Conservation (phyloP, 805 yeast genomes). For the Saccharomycopsis sp. region DNA sequence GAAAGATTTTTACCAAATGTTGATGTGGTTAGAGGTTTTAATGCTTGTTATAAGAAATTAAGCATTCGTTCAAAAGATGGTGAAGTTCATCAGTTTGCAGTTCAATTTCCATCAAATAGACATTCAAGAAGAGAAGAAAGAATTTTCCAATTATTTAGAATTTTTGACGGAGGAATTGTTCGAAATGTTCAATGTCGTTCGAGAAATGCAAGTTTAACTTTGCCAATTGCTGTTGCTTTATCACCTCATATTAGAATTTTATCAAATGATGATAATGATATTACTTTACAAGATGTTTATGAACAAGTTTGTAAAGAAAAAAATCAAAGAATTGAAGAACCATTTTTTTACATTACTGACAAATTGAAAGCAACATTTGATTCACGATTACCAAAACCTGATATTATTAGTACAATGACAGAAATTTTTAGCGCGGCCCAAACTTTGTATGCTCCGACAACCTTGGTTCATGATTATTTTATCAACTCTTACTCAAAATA, state of each 20-base stretch:
- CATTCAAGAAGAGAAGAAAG: slow-evolving; percentile 96
- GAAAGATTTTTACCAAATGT: slow-evolving; percentile 86
- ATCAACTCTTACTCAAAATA: slow-evolving; percentile 57
- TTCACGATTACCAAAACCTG: slow-evolving; percentile 89
- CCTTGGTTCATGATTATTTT: slow-evolving; percentile 73
- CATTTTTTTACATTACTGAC: slow-evolving; percentile 75
- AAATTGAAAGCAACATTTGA: slow-evolving; percentile 89
- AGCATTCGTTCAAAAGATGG: slow-evolving; percentile 93
- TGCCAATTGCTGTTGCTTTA: slow-evolving; percentile 87
- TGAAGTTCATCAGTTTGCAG: slow-evolving; percentile 82
- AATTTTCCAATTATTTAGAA: slow-evolving; percentile 81
- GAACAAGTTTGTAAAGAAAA: slow-evolving; percentile 74
- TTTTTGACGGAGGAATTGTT: slow-evolving; percentile 71
- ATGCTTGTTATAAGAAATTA: slow-evolving; percentile 80
- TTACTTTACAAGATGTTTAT: slow-evolving; percentile 72
- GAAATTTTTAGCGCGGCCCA: slow-evolving; percentile 90
- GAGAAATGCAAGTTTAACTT: slow-evolving; percentile 71
- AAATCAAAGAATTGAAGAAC: slow-evolving; percentile 76
- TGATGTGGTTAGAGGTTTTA: slow-evolving; percentile 81
- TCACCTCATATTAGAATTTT: slow-evolving; percentile 90
- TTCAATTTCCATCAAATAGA: slow-evolving; percentile 96
- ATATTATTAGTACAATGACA: slow-evolving; percentile 74
- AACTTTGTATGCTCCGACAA: slow-evolving; percentile 73
- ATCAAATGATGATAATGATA: slow-evolving; percentile 68
- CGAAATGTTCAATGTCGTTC: slow-evolving; percentile 83